phyloP scores from a whole-genome alignment of 208 protist genomes.

The Lotmaria passim region DNA sequence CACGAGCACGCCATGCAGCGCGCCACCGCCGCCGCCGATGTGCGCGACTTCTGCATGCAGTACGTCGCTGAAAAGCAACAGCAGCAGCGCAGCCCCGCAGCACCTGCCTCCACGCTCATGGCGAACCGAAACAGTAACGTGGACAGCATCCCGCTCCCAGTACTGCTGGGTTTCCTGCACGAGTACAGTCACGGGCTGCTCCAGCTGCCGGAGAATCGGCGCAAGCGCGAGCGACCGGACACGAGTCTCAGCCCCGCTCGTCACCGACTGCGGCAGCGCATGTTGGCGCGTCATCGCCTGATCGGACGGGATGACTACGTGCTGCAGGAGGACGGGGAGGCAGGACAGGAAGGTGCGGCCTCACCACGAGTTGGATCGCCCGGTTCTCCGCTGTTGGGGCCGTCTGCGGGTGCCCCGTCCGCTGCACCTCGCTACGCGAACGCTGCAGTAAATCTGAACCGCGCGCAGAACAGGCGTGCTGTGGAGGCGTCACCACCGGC shows the following conservation, averaged over 20 bases:
- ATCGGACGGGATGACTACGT: slow-evolving; percentile 45
- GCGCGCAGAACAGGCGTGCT: no score
- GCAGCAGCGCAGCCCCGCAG: background rate
- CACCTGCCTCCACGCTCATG: background rate
- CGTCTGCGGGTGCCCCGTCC: background rate
- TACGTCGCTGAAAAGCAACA: slow-evolving; percentile 44
- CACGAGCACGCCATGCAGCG: slow-evolving; percentile 70
- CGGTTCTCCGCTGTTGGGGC: background rate
- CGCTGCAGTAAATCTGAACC: no score
- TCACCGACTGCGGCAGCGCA: slow-evolving; percentile 66
- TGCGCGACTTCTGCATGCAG: slow-evolving; percentile 69
- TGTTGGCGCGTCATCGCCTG: slow-evolving; percentile 57
- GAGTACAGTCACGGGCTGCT: slow-evolving; percentile 83
- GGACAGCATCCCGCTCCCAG: slow-evolving; percentile 53
- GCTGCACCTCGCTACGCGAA: no score
- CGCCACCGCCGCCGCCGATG: slow-evolving; percentile 66
- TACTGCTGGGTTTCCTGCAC: slow-evolving; percentile 69
- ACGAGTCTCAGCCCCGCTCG: slow-evolving; percentile 23
- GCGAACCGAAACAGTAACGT: background rate
- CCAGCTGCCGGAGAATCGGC: slow-evolving; percentile 46
- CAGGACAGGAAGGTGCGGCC: background rate
- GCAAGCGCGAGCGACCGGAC: slow-evolving; percentile 65
- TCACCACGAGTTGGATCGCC: background rate
- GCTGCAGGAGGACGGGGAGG: slow-evolving; percentile 35
- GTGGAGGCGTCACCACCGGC: background rate